phyloP scores from a whole-genome alignment of 2,329 filamentous ascomycete genomes.

The Diaporthe ilicicola region DNA sequence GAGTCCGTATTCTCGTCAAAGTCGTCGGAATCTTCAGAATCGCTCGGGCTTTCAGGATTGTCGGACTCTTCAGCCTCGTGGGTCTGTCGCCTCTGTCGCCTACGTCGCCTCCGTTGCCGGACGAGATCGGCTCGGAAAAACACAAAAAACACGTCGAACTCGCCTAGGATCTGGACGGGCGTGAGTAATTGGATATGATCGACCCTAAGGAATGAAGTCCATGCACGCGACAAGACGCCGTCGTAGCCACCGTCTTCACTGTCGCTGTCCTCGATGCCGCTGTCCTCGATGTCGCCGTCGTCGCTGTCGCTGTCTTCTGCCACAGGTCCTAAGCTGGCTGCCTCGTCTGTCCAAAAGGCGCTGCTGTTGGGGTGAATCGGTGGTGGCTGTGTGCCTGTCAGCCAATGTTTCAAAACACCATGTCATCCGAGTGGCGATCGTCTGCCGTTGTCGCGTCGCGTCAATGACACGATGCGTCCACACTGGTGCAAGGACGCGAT shows the following conservation, averaged over 20 bases:
- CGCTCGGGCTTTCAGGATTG: too few relatives aligned
- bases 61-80: background rate
- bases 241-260: background rate
- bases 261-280: background rate
- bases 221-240: too few relatives aligned
- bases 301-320: background rate
- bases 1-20: background rate
- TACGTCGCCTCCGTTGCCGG: too few relatives aligned
- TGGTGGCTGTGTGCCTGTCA: conserved; percentile 1
- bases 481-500: background rate
- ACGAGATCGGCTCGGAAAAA: too few relatives aligned
- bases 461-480: background rate
- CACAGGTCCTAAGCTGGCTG: background rate
- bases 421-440: background rate
- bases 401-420: background rate
- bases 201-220: too few relatives aligned
- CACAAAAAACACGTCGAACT: too few relatives aligned
- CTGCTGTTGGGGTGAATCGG: background rate
- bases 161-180: too few relatives aligned
- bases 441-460: conserved; percentile 2
- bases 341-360: background rate
- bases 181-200: too few relatives aligned
- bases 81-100: background rate
- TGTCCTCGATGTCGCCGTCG: background rate
- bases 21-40: background rate